A percentile compares a stretch with the other conserved stretches of the same genome.
These are phyloP conservation scores for Sarocladium strictum DNA, from an alignment of 2,329 filamentous ascomycete genomes.

Conservation along the genomic window DNA sequence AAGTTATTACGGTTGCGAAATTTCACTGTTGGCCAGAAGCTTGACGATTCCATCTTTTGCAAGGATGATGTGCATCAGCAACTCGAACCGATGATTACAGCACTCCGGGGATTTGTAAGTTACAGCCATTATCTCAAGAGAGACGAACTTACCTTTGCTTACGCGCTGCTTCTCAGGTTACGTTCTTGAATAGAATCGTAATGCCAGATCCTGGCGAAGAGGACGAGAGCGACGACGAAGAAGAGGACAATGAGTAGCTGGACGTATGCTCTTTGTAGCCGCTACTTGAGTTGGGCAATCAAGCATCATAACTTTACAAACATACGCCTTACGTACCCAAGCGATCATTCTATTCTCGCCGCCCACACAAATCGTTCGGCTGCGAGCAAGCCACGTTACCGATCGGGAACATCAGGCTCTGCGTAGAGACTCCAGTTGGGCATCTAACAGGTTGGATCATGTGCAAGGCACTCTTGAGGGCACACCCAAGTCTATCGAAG, in stretches of 20 bases:
- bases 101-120: slow-evolving; percentile 77
- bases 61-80: slow-evolving; percentile 56
- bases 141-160: background rate
- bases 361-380: no score
- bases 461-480: no score
- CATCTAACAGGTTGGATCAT: no score
- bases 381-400: no score
- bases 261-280: no score
- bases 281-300: no score
- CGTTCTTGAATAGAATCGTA: slow-evolving; percentile 65
- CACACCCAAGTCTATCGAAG: no score
- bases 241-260: slow-evolving; percentile 10
- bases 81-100: slow-evolving; percentile 57
- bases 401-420: no score
- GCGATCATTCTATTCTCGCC: no score
- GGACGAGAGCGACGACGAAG: slow-evolving; percentile 23
- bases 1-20: slow-evolving; percentile 73
- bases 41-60: slow-evolving; percentile 61
- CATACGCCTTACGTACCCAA: no score
- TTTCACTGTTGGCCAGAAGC: slow-evolving; percentile 64
- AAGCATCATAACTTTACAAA: no score
- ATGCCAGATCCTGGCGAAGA: slow-evolving; percentile 58
- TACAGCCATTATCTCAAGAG: background rate
- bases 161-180: slow-evolving; percentile 42
- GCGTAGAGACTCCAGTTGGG: no score